A percentile compares a stretch with the other conserved stretches of the same genome.
These are phyloP conservation scores for Cercophora newfieldiana DNA, from an alignment of 495 filamentous ascomycete species.

Conservation along the genomic window DNA sequence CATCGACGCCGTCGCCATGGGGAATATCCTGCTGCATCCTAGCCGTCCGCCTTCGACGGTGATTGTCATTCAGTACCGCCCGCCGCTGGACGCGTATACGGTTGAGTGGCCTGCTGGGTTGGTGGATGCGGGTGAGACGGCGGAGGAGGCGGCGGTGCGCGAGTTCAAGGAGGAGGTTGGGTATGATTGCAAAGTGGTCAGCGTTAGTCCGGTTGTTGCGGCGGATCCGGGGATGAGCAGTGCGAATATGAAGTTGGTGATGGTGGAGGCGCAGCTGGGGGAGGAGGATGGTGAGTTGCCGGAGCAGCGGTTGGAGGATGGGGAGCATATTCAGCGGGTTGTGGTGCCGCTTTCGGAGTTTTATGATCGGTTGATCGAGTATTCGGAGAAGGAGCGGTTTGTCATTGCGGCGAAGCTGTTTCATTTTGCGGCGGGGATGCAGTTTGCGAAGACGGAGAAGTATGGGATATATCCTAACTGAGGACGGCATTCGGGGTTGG, in stretches of 20 bases:
- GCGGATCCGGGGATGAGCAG: conserved; percentile 71
- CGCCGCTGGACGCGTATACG: conserved; percentile 72
- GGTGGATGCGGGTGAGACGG: conserved; percentile 74
- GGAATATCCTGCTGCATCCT: conserved; percentile 54
- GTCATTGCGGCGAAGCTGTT: conserved; percentile 46
- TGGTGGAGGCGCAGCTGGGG: conserved; percentile 74
- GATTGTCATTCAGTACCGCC: conserved; percentile 66
- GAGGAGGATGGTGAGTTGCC: conserved; percentile 46
- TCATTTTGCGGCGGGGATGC: conserved; percentile 47
- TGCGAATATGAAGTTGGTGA: conserved; percentile 78
- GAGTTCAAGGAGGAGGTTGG: conserved; percentile 92
- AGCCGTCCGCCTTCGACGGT: conserved; percentile 48
- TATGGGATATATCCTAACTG: conserved; percentile 29
- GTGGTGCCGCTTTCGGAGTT: conserved; percentile 64
- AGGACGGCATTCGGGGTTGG: background rate
- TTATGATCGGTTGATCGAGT: conserved; percentile 50
- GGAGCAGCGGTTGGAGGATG: conserved; percentile 72
- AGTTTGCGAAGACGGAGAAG: conserved; percentile 40
- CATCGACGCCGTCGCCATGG: conserved; percentile 58
- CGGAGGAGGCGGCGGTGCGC: conserved; percentile 75
- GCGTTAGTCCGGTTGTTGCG: conserved; percentile 38
- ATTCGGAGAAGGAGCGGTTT: conserved; percentile 37
- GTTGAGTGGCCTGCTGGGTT: conserved; percentile 85
- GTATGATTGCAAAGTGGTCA: conserved; percentile 51
- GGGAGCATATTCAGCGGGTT: conserved; percentile 81